Percentiles rank a stretch among this genome's conserved stretches.
Evolutionary conservation across 768 basidiomycete genomes (phyloP).

Genomic region (Strobilomyces dryophilus): DNA sequence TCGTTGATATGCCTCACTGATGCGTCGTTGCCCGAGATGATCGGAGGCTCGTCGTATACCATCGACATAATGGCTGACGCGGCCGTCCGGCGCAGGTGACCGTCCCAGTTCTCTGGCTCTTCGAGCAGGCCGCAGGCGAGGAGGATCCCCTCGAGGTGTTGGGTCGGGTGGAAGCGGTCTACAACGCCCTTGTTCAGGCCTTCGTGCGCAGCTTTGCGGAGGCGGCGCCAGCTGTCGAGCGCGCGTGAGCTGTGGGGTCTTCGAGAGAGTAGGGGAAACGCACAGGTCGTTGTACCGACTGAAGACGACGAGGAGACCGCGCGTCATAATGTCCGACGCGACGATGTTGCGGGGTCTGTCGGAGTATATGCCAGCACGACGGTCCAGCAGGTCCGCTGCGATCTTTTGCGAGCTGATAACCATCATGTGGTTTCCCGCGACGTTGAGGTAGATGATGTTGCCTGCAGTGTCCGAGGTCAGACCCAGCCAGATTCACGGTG

Average conservation of each 20-base stretch:
- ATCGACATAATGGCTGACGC: conserved; percentile 28
- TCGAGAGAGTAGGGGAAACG: not conserved
- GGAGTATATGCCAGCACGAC: conserved; percentile 31
- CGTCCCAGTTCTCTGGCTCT: conserved; percentile 29
- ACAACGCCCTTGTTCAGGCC: conserved; percentile 1
- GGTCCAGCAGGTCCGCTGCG: conserved; percentile 37
- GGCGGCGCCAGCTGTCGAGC: conserved; percentile 5
- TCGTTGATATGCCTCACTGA: conserved; percentile 11
- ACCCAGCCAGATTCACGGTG: not conserved
- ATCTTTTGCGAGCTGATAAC: conserved; percentile 30
- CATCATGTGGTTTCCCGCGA: conserved; percentile 20
- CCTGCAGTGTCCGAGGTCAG: not conserved
- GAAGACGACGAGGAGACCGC: conserved; percentile 28
- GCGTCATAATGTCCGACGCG: conserved; percentile 27
- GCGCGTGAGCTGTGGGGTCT: too few relatives aligned
- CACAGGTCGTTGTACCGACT: conserved; percentile 8
- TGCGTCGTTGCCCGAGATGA: conserved; percentile 6
- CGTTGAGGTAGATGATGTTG: conserved; percentile 3
- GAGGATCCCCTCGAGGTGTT: conserved; percentile 5
- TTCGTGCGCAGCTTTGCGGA: conserved; percentile 8
- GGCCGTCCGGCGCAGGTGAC: conserved; percentile 27
- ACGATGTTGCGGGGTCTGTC: conserved; percentile 31
- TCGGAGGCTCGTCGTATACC: conserved; percentile 18
- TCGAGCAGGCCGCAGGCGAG: conserved; percentile 21
- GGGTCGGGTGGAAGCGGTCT: conserved; percentile 1